Percentiles rank a stretch among this genome's conserved stretches.
phyloP scores from a whole-genome alignment of 169 alveolate genomes.

The Plasmodium inui region DNA sequence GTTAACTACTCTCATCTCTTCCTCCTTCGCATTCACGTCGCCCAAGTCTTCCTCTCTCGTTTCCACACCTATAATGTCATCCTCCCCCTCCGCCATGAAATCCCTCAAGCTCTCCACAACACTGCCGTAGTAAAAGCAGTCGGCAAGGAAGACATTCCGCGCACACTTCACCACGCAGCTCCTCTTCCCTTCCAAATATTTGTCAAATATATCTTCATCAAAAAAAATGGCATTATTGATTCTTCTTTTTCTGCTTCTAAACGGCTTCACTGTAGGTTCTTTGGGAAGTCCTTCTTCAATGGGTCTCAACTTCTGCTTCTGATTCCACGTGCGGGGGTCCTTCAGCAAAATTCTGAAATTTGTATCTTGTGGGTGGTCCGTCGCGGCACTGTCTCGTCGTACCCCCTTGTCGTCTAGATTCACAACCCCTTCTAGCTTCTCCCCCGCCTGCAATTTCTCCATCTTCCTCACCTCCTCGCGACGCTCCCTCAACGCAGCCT shows the following conservation, averaged over 20 bases:
- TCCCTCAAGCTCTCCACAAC: constrained; percentile 17
- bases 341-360: background rate
- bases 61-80: background rate
- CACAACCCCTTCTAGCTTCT: background rate
- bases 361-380: background rate
- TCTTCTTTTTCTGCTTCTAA: background rate
- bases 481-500: background rate
- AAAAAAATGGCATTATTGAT: constrained; percentile 7
- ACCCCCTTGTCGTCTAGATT: background rate
- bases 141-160: constrained; percentile 12
- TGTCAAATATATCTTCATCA: constrained; percentile 41
- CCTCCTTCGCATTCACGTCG: background rate
- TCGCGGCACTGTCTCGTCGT: background rate
- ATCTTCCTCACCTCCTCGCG: background rate
- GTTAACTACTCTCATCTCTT: background rate
- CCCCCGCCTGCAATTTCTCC: background rate
- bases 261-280: background rate
- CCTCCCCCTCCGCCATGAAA: constrained; percentile 21
- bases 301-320: background rate
- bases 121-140: constrained; percentile 34
- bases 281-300: background rate
- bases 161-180: constrained; percentile 41
- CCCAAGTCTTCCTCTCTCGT: background rate
- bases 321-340: background rate
- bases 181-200: constrained; percentile 21